Percentiles rank a stretch among this genome's conserved stretches.
Conservation (phyloP, 2,329 filamentous ascomycete genomes). For the Penicillium psychrosexuale region DNA sequence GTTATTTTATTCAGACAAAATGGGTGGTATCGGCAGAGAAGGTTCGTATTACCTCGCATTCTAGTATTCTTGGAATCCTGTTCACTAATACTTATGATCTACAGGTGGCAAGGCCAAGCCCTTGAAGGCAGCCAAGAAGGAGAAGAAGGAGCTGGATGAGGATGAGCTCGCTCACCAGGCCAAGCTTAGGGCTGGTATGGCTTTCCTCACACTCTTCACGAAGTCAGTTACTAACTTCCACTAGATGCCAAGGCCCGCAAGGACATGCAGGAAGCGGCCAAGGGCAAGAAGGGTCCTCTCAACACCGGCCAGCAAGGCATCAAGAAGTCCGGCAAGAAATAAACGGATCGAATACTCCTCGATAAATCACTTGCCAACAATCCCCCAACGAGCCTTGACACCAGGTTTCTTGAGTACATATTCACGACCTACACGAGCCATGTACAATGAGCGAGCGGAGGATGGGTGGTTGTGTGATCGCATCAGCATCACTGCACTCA, state of each 20-base stretch:
- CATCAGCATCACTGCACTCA: background rate
- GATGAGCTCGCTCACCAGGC: constrained; percentile 78
- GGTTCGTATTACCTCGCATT: constrained; percentile 44
- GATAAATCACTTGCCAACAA: background rate
- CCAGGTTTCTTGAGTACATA: constrained; percentile 3
- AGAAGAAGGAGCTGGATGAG: constrained; percentile 76
- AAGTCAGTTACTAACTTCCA: background rate
- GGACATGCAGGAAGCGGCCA: constrained; percentile 75
- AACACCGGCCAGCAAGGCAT: constrained; percentile 83
- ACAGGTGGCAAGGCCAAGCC: constrained; percentile 79
- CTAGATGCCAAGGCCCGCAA: constrained; percentile 81
- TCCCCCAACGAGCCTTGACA: background rate
- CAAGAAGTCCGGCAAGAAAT: constrained; percentile 99
- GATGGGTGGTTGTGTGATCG: constrained; percentile 7
- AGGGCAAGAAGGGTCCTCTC: constrained; percentile 77
- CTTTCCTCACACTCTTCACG: background rate
- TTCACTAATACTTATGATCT: constrained; percentile 17
- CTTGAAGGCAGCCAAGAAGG: constrained; percentile 86
- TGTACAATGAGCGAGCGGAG: constrained; percentile 17
- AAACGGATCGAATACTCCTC: constrained; percentile 28
- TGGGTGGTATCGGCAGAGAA: constrained; percentile 67
- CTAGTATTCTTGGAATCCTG: background rate
- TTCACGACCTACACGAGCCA: constrained; percentile 25
- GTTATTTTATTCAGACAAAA: constrained; percentile 31
- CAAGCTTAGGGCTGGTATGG: constrained; percentile 80